phyloP scores from a whole-genome alignment of 305 asterid genomes.

The Petunia hybrid region DNA sequence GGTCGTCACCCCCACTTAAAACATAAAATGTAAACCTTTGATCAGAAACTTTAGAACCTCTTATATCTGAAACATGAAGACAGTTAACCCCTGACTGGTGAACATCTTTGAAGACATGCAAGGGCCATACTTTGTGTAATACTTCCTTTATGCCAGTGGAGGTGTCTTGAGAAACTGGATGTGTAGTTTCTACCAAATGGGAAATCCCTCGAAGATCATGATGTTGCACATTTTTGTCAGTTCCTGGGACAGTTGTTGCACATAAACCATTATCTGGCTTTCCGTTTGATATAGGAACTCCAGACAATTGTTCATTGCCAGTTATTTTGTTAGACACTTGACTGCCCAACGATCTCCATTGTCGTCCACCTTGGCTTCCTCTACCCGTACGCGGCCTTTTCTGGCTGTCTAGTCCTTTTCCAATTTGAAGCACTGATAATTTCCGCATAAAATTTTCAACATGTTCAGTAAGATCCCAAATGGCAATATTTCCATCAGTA shows the following conservation, averaged over 20 bases:
- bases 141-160: slow-evolving; percentile 53
- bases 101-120: slow-evolving; percentile 58
- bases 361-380: slow-evolving; percentile 97
- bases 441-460: slow-evolving; percentile 76
- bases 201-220: slow-evolving; percentile 48
- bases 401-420: slow-evolving; percentile 65
- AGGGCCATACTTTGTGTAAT: slow-evolving; percentile 52
- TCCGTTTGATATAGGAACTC: slow-evolving; percentile 39
- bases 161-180: slow-evolving; percentile 38
- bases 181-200: slow-evolving; percentile 39
- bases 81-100: slow-evolving; percentile 97
- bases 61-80: slow-evolving; percentile 63
- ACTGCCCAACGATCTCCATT: slow-evolving; percentile 66
- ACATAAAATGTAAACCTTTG: slow-evolving; percentile 53
- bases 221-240: slow-evolving; percentile 45
- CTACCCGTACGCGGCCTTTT: slow-evolving; percentile 94
- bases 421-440: slow-evolving; percentile 58
- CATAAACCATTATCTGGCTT: slow-evolving; percentile 40
- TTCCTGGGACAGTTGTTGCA: slow-evolving; percentile 33
- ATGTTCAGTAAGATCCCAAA: slow-evolving; percentile 84
- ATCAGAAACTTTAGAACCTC: slow-evolving; percentile 46
- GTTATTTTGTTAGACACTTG: slow-evolving; percentile 53
- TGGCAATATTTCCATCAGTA: slow-evolving; percentile 87
- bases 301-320: slow-evolving; percentile 34
- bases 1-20: slow-evolving; percentile 97